These are phyloP conservation scores for Bidens hawaiensis DNA, from an alignment of 140 eudicot species.

Conservation along the genomic window DNA sequence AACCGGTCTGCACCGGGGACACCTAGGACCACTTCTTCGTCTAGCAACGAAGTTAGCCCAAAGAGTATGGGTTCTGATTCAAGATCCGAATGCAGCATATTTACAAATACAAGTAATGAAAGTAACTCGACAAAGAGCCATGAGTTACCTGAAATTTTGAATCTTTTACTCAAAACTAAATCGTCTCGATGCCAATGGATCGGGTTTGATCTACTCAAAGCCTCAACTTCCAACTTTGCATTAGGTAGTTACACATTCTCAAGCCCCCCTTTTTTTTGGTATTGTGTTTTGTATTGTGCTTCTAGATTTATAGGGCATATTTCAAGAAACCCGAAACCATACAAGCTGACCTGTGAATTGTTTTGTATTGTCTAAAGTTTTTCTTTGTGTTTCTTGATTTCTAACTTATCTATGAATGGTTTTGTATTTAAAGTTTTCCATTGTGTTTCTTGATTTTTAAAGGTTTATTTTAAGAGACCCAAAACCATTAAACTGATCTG, in stretches of 20 bases:
- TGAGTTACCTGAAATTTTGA: constrained; percentile 53
- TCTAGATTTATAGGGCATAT: not conserved
- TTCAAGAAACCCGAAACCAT: no score
- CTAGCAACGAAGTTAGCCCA: constrained; percentile 35
- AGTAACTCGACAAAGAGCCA: constrained; percentile 22
- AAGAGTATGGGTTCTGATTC: constrained; percentile 34
- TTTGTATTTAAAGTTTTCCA: no score
- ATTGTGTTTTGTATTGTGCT: not conserved
- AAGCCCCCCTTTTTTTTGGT: not conserved
- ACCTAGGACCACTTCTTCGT: constrained; percentile 46
- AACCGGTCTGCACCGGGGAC: constrained; percentile 54
- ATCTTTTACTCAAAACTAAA: constrained; percentile 46
- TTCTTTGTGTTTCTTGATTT: no score
- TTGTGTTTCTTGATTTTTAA: no score
- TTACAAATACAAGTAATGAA: constrained; percentile 25
- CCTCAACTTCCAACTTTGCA: constrained; percentile 66
- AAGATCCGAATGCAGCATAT: constrained; percentile 25
- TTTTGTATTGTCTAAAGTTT: not conserved
- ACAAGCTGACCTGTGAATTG: not conserved
- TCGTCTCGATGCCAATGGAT: constrained; percentile 60
- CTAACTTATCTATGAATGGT: no score
- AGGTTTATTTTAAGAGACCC: no score
- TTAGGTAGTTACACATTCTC: constrained; percentile 43
- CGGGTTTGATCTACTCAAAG: constrained; percentile 52
- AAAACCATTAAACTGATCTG: no score